Base-by-base conservation (phyloP, 1,284 basidiomycete species). In the Cutaneotrichosporon cyanovorans region DNA sequence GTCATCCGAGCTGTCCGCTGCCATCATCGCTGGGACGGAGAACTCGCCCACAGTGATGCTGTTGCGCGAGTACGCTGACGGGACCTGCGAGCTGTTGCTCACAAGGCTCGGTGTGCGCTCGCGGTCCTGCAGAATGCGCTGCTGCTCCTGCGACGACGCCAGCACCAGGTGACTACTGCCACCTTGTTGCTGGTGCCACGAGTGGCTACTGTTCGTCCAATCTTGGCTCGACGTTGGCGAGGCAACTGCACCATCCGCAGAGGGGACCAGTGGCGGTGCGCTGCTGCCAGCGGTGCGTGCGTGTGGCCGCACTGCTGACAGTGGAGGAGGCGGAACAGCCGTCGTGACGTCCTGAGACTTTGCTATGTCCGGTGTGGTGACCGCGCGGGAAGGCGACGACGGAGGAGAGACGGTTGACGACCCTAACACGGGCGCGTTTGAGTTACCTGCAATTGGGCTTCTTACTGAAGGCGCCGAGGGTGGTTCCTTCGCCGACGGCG, bases 21-120 rank as follows among this genome's bases (percentile, higher is more conserved):
- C 60, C 2, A 57, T 20, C 9, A 63, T 48, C 0, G 63, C 60
- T 4, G 57, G 48, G 7, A 60, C 48, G 0, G 63, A 59, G 20
- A 55, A 54, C 0, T 54, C 55, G 2, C 7, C 40, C 19, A 32
- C 48, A 18, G 37, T 46, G 21, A 59, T 60, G 50, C 62, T 66
- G 5, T 62, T 63, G 1, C 61, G 59, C 19, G 60, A 62, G 46
- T 64, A 65, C 0, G 53, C 58, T 9, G 66, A 64, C 6, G 61
- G 62, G 2, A 61, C 56, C 14, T 61, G 46, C 2, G 66, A 66
- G 8, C 53, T 56, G 1, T 55, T 56, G 23, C 59, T 62, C 34
- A 66, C 57, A n/a, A 70, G 43, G 45, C 63, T 66, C 1, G 68
- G 68, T 1, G 66, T 68, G 14, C 64, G 51, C 37, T 67, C 68